Conservation (phyloP, 306 rosid species). For the Dicorynia guianensis region DNA sequence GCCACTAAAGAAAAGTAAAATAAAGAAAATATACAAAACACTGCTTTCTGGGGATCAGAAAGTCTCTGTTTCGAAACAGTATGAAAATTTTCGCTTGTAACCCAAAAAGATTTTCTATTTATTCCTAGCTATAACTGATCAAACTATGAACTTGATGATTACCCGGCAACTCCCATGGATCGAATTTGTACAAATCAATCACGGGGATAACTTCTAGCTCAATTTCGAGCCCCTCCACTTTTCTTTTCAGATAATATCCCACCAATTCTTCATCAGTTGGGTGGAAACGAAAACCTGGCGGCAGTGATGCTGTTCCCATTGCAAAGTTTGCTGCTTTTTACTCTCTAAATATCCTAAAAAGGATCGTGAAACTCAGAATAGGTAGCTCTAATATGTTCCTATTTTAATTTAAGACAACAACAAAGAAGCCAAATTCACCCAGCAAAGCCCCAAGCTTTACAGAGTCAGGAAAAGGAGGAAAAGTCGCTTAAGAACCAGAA, state of each 20-base stretch:
- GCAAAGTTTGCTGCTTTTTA: conserved; percentile 24
- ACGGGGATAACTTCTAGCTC: conserved; percentile 92
- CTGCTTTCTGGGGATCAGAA: conserved; percentile 38
- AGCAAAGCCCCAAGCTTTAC: conserved; percentile 1
- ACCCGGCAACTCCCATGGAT: conserved; percentile 98
- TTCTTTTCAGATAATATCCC: conserved; percentile 85
- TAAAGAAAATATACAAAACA: conserved; percentile 31
- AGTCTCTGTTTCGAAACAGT: conserved; percentile 46
- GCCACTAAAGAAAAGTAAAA: conserved; percentile 36
- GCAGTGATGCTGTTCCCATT: conserved; percentile 57
- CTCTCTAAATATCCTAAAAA: conserved; percentile 11
- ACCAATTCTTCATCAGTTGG: conserved; percentile 93
- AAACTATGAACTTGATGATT: conserved; percentile 37
- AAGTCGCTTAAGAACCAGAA: neutral
- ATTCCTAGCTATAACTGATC: neutral
- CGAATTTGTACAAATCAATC: conserved; percentile 84
- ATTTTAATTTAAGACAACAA: neutral
- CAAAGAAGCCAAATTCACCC: neutral
- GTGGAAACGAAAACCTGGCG: conserved; percentile 92
- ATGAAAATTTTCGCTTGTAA: neutral
- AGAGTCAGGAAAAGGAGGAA: neutral
- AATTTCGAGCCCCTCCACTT: conserved; percentile 82
- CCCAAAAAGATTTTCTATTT: neutral
- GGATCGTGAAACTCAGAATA: conserved; percentile 4
- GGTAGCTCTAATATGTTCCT: neutral